Base-by-base conservation (phyloP, 169 alveolate genomes). In the Cryptosporidium bovis region DNA sequence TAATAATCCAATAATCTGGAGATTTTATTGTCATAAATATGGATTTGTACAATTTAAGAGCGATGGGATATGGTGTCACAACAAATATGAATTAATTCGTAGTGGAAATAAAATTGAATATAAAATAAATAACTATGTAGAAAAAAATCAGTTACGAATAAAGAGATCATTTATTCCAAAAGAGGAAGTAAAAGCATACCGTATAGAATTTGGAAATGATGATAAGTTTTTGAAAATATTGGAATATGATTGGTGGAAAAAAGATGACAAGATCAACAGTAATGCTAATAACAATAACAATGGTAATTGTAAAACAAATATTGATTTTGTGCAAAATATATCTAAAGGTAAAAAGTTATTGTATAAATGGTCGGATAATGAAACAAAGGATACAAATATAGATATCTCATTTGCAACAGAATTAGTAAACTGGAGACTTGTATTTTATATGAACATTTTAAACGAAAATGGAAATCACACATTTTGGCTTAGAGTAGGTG, bases 381-480 rank as follows among this genome's bases (percentile, higher is more conserved):
- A 60, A 24, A 16, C 20, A 31, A 48, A 13, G 5, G 64, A 62
- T 44, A 46, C 51, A 20, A 33, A 40, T 24, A n/a, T 77, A 18
- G 87, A 77, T 27, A 77, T 77, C 24, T 60, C 87, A 24, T 31
- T 77, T 24, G 77, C 71, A 62, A 77, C 87, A 7, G 71, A 77
- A 46, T 31, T 77, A 62, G 71, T 77, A 16, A 77, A 77, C 20
- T 77, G 87, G 87, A 77, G 87, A 60, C n/a, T 77, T 31, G 87
- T 77, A 20, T 77, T 60, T 62, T 77, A 77, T 7, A 62, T 77
- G 71, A 77, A 77, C 29, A 56, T 77, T 3, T 53, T 60, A 40
- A 77, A 77, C 27, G 51, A 77, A 16, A 56, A 60, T 36, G 18
- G 77, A 8, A 56, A 62, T 27, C 24, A 77, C 13, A 60, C 66